phyloP scores from a whole-genome alignment of 768 basidiomycete genomes.

The Guyanaporus albipodus region DNA sequence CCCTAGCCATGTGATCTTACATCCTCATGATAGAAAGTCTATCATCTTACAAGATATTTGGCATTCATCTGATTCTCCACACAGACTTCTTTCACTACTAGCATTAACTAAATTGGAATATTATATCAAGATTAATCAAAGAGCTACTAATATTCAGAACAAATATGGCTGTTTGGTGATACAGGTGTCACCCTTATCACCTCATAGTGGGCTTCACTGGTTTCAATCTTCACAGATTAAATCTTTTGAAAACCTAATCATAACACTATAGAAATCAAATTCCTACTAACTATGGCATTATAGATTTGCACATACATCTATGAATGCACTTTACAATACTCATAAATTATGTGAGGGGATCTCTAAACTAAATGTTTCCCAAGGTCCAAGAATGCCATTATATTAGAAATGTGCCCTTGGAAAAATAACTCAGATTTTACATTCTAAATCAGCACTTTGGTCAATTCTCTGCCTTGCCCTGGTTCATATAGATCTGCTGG shows the following conservation, averaged over 20 bases:
- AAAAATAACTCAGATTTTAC: too few species aligned
- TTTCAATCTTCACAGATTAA: background rate
- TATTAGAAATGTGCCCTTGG: too few species aligned
- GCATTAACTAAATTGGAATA: background rate
- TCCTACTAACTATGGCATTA: background rate
- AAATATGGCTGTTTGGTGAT: background rate
- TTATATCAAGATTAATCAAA: background rate
- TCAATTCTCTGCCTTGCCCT: background rate
- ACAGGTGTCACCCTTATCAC: background rate
- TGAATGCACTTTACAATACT: background rate
- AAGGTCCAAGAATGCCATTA: too few species aligned
- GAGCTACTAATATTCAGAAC: background rate
- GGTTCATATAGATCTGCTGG: background rate
- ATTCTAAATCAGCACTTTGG: background rate
- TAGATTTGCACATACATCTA: background rate
- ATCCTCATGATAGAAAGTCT: background rate
- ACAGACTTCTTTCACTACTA: background rate
- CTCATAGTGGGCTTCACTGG: background rate
- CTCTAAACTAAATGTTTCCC: too few species aligned
- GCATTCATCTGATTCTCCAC: background rate
- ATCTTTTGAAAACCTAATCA: too few species aligned
- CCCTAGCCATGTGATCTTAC: background rate
- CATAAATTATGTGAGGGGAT: accelerated
- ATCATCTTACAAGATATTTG: background rate
- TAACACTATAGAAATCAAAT: too few species aligned